Evolutionary conservation across 2,329 filamentous ascomycete genomes (phyloP), one percentile per base, ranked within the genome.

Genomic region (Orbilia javanica): DNA sequence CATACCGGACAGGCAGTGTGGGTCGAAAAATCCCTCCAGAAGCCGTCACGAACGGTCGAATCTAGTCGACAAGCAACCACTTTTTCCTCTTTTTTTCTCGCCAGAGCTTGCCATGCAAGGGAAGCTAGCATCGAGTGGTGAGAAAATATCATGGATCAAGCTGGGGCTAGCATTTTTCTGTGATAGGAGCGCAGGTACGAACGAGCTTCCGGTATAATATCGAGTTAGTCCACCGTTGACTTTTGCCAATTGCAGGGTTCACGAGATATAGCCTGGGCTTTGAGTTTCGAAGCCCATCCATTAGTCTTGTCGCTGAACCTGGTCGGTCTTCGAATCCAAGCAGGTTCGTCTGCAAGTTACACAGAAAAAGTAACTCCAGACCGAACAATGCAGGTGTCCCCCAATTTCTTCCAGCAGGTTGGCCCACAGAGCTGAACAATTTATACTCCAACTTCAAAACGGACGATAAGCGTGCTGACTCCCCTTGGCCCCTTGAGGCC

Each of bases 331-430:
- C 27, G 27, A 42, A 75, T 27, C 46, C 29, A 50, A 60, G 36
- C 52, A 42, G 53, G 7, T 42, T 20, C 27, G 20, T 29, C 50
- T 62, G 66, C 73, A 60, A 77, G 73, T 77, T 77, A 77, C 73
- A 77, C 73, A 71, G 22, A 62, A 66, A 63, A 71, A 71, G 66
- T 52, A 77, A 71, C 57, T 25, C 50, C 60, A 67, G 48, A 20
- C 66, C 73, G 73, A 67, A 77, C 66, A 77, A 18, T 71, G 73
- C 73, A 77, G 73, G 62, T 66, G 50, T 29, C 66, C 66, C 66
- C 34, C 48, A 60, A 69, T 57, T 48, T 53, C 20, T 22, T 25
- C 11, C 55, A 39, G 44, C 36, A 36, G 60, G 52, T 34, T 76
- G 57, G 72, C 55, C 13, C 46, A 57, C 18, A 4, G 52, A 60